Conservation (phyloP, 169 alveolate species). For the Pseudocohnilembus persalinus region DNA sequence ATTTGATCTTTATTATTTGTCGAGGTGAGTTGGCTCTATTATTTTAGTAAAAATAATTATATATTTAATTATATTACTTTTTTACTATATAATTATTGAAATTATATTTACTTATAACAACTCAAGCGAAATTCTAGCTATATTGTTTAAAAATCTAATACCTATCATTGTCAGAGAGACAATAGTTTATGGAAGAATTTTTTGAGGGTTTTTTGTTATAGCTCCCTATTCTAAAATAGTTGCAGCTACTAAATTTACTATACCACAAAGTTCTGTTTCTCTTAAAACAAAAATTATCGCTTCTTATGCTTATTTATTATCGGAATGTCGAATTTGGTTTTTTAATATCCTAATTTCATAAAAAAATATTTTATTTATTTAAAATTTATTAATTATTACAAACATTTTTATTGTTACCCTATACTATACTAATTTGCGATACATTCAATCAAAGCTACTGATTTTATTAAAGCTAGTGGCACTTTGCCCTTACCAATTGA, state of each 20-base stretch:
- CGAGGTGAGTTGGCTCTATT: neutral
- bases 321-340: neutral
- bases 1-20: neutral
- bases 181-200: neutral
- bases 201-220: neutral
- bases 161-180: neutral
- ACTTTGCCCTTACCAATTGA: neutral
- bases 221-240: neutral
- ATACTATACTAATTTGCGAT: neutral
- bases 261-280: neutral
- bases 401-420: neutral
- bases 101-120: neutral
- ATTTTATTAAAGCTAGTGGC: neutral
- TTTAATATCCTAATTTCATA: neutral
- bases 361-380: no score
- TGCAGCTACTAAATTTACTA: neutral
- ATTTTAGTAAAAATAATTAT: no score
- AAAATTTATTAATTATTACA: no score
- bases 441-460: neutral
- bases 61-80: no score
- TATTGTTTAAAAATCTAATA: no score
- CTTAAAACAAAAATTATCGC: neutral
- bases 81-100: no score
- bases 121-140: neutral
- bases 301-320: neutral